Percentiles rank a stretch among this genome's conserved stretches.
phyloP scores from a whole-genome alignment of 2,329 filamentous ascomycete species.

The Saccharata proteae region DNA sequence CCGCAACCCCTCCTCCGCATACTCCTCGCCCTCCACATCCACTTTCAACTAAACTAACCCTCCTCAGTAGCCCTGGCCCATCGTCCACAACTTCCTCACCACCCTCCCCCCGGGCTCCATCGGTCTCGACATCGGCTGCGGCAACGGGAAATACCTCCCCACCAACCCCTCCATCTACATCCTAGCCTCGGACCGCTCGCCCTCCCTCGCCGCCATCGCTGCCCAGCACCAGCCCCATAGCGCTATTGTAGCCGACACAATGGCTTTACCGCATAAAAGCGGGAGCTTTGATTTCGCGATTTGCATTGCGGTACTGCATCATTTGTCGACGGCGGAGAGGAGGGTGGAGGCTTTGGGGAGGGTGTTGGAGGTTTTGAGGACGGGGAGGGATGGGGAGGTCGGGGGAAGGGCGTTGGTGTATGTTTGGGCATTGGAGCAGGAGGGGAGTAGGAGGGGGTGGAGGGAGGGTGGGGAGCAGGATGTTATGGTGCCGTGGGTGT shows the following conservation, averaged over 20 bases:
- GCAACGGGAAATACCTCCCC: constrained; percentile 88
- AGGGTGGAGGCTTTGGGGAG: constrained; percentile 59
- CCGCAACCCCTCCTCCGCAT: neutral
- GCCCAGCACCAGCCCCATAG: constrained; percentile 45
- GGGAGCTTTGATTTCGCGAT: constrained; percentile 73
- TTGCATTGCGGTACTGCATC: constrained; percentile 88
- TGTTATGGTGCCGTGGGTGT: constrained; percentile 91
- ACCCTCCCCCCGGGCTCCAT: constrained; percentile 56
- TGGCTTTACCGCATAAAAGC: constrained; percentile 66
- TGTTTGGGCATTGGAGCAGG: constrained; percentile 94
- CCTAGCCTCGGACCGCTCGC: constrained; percentile 65
- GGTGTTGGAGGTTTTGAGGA: constrained; percentile 54
- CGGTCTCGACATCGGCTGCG: constrained; percentile 86
- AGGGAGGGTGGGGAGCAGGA: constrained; percentile 74
- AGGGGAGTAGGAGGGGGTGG: constrained; percentile 77
- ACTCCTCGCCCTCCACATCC: constrained; percentile 2
- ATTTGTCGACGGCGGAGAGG: constrained; percentile 67
- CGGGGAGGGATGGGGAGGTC: constrained; percentile 9
- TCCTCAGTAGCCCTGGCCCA: constrained; percentile 64
- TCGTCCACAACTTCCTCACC: constrained; percentile 67
- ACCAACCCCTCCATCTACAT: constrained; percentile 71
- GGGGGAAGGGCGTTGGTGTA: constrained; percentile 67
- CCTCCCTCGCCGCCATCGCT: constrained; percentile 47
- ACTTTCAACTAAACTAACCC: constrained; percentile 1
- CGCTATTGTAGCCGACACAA: constrained; percentile 66